These are phyloP conservation scores for Inonotus obliquus DNA, from an alignment of 1,284 basidiomycete species.

Conservation along the genomic window DNA sequence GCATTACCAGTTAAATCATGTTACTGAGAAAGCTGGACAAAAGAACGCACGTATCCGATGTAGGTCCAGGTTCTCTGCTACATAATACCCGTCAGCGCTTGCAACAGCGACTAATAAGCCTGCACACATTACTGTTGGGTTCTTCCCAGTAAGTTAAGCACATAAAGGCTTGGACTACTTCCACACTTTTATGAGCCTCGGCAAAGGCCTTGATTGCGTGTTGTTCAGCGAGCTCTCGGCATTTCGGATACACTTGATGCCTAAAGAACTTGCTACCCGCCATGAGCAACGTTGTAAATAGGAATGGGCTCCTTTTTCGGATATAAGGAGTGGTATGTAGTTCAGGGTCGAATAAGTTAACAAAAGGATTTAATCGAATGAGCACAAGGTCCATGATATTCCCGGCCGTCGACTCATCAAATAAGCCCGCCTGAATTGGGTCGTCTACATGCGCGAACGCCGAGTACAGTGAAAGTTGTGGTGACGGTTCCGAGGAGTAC, in stretches of 20 bases:
- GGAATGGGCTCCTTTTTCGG: slow-evolving; percentile 67
- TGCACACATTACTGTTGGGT: slow-evolving; percentile 62
- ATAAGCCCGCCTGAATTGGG: slow-evolving; percentile 62
- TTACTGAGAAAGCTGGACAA: slow-evolving; percentile 17
- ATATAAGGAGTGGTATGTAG: slow-evolving; percentile 72
- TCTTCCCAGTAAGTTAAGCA: slow-evolving; percentile 86
- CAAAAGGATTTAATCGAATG: slow-evolving; percentile 76
- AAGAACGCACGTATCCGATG: slow-evolving; percentile 65
- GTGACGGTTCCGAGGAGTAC: slow-evolving; percentile 31
- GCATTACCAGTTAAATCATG: slow-evolving; percentile 10
- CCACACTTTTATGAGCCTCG: slow-evolving; percentile 71
- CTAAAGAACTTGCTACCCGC: slow-evolving; percentile 83
- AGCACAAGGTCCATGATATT: slow-evolving; percentile 72
- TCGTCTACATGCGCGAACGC: slow-evolving; percentile 43
- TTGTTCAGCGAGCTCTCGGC: slow-evolving; percentile 64
- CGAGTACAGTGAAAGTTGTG: slow-evolving; percentile 18
- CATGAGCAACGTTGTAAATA: slow-evolving; percentile 80
- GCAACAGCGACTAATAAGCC: background rate
- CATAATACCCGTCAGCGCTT: background rate
- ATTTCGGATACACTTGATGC: slow-evolving; percentile 59
- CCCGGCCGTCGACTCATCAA: slow-evolving; percentile 61
- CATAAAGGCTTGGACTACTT: slow-evolving; percentile 79
- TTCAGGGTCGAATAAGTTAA: slow-evolving; percentile 78
- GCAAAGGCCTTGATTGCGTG: slow-evolving; percentile 72
- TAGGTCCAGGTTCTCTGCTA: slow-evolving; percentile 74